Conservation (phyloP, 2,329 filamentous ascomycete genomes). For the Penicillium crustosum region DNA sequence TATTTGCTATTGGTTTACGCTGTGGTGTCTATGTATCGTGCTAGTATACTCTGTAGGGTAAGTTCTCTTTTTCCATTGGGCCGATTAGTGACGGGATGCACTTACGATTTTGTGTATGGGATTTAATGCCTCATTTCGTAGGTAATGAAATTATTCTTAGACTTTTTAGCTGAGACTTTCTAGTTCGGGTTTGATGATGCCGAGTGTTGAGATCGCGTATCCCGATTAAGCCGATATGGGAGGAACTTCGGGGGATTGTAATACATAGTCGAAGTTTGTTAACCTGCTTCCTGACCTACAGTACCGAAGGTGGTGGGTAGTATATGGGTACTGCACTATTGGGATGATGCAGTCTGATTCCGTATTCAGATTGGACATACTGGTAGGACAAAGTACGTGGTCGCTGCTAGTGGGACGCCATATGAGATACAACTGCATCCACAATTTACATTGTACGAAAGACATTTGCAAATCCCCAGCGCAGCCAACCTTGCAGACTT, state of each 20-base stretch:
- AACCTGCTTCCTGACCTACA: background rate
- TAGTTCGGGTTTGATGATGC: slow-evolving; percentile 3
- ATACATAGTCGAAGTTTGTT: background rate
- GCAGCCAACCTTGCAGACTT: background rate
- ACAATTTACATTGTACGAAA: background rate
- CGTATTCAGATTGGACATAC: background rate
- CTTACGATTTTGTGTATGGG: background rate
- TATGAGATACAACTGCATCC: background rate
- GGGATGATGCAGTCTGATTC: background rate
- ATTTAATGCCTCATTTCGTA: slow-evolving; percentile 11
- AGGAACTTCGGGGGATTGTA: background rate
- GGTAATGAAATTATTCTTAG: background rate
- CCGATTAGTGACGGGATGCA: slow-evolving; percentile 1
- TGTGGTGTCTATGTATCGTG: background rate
- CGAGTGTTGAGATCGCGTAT: slow-evolving; percentile 3
- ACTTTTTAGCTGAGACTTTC: background rate
- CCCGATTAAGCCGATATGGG: slow-evolving; percentile 6
- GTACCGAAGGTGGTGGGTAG: background rate
- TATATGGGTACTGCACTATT: background rate
- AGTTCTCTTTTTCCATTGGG: background rate
- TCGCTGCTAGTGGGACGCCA: background rate
- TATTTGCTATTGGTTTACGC: slow-evolving; percentile 2
- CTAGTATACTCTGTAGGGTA: too few relatives aligned
- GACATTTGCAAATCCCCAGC: background rate
- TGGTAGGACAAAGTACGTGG: background rate